phyloP scores from a whole-genome alignment of 768 basidiomycete species.

The Leccinum broughii region DNA sequence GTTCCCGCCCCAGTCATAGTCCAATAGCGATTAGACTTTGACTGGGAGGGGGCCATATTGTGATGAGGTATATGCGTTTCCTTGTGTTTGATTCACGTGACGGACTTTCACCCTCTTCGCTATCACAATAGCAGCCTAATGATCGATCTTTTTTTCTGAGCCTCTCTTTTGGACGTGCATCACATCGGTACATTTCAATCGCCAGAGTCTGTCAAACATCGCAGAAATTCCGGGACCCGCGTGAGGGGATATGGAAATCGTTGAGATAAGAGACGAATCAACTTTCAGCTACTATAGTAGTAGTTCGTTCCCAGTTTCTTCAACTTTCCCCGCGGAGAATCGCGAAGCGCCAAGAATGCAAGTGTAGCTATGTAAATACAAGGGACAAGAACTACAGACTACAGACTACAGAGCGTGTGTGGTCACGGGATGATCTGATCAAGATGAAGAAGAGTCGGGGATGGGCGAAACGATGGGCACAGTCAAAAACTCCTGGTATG shows the following conservation, averaged over 20 bases:
- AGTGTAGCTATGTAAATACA: neutral
- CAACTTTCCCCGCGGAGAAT: neutral
- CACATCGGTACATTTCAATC: too few relatives aligned
- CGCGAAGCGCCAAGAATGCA: neutral
- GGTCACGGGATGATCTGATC: neutral
- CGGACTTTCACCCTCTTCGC: too few relatives aligned
- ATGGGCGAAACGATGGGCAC: neutral
- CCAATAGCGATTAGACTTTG: neutral
- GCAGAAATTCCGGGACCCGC: too few relatives aligned
- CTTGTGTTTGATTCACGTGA: neutral
- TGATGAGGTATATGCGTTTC: neutral
- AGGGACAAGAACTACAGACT: neutral
- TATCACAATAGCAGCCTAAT: too few relatives aligned
- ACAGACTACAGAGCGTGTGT: neutral
- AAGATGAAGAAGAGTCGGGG: neutral
- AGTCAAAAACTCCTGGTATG: slow-evolving; percentile 30
- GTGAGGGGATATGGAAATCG: too few relatives aligned
- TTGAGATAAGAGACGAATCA: too few relatives aligned
- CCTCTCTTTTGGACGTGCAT: neutral
- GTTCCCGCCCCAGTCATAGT: neutral
- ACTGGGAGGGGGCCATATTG: neutral
- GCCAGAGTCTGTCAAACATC: too few relatives aligned
- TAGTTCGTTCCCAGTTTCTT: neutral
- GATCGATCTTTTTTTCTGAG: neutral
- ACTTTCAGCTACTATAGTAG: too few relatives aligned